These are phyloP conservation scores for Monosporascus sp. DNA, from an alignment of 2,329 filamentous ascomycete species.

Conservation along the genomic window DNA sequence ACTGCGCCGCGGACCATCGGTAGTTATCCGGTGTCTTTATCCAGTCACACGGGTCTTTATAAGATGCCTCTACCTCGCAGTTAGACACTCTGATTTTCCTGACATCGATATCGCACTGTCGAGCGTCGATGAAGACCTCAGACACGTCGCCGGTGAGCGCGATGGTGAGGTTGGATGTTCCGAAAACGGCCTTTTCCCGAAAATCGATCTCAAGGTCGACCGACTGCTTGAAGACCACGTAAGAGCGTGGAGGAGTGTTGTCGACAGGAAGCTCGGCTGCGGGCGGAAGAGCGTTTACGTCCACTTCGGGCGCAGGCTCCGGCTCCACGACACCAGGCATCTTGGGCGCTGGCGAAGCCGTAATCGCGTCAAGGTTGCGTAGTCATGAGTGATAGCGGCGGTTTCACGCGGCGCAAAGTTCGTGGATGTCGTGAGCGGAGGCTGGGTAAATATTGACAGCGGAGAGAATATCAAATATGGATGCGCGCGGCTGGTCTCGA, in stretches of 20 bases:
- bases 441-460: too few relatives aligned
- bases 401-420: background rate
- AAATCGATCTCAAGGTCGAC: conserved; percentile 90
- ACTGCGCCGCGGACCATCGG: conserved; percentile 65
- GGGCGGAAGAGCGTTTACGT: conserved; percentile 17
- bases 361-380: conserved; percentile 10
- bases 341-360: conserved; percentile 18
- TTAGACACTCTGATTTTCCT: conserved; percentile 48
- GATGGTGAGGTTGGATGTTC: conserved; percentile 76
- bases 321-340: conserved; percentile 27
- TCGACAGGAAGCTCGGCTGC: conserved; percentile 25
- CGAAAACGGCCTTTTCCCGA: conserved; percentile 64
- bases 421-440: background rate
- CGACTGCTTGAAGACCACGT: conserved; percentile 70
- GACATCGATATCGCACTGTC: conserved; percentile 54
- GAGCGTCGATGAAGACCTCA: conserved; percentile 55
- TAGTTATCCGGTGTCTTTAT: conserved; percentile 56
- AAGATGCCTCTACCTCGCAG: conserved; percentile 38
- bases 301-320: conserved; percentile 16
- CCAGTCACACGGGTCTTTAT: conserved; percentile 62
- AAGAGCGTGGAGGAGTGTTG: conserved; percentile 30
- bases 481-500: too few relatives aligned
- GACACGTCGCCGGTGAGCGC: conserved; percentile 54
- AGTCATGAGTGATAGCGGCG: conserved; percentile 12
- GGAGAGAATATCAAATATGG: too few relatives aligned